These are phyloP conservation scores for Populus euphratica DNA, from an alignment of 345 rosid species.

Conservation along the genomic window DNA sequence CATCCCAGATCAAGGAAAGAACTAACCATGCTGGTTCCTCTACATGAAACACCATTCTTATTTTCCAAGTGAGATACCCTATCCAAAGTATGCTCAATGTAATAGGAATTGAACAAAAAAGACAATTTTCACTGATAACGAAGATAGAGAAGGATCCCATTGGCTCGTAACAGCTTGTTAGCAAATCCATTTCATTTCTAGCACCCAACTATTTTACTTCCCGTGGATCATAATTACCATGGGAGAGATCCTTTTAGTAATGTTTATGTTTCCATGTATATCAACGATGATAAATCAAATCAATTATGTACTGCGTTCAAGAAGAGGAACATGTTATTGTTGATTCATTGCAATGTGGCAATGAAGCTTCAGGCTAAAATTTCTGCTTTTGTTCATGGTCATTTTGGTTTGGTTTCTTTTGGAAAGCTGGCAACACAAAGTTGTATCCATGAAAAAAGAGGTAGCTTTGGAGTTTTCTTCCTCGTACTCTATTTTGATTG, in stretches of 20 bases:
- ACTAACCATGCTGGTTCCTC: background rate
- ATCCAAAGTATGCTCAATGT: background rate
- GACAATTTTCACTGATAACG: background rate
- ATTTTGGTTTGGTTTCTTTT: background rate
- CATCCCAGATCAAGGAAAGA: background rate
- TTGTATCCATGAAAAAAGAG: background rate
- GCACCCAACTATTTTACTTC: background rate
- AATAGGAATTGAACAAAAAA: background rate
- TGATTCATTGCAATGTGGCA: background rate
- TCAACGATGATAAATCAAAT: background rate
- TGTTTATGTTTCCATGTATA: background rate
- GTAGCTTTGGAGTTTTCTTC: background rate
- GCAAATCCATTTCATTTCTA: no score
- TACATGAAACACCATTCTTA: background rate
- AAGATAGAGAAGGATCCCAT: background rate
- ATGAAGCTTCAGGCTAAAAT: background rate
- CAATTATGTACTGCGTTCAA: background rate
- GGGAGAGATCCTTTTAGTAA: background rate
- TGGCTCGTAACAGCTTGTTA: background rate
- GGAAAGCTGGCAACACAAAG: background rate
- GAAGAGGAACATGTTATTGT: background rate
- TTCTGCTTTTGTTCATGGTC: background rate
- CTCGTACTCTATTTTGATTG: background rate
- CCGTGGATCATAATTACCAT: background rate
- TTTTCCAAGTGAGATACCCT: background rate